Evolutionary conservation across 176 grass and related monocot species (phyloP).

Genomic region (Avena sativa): DNA sequence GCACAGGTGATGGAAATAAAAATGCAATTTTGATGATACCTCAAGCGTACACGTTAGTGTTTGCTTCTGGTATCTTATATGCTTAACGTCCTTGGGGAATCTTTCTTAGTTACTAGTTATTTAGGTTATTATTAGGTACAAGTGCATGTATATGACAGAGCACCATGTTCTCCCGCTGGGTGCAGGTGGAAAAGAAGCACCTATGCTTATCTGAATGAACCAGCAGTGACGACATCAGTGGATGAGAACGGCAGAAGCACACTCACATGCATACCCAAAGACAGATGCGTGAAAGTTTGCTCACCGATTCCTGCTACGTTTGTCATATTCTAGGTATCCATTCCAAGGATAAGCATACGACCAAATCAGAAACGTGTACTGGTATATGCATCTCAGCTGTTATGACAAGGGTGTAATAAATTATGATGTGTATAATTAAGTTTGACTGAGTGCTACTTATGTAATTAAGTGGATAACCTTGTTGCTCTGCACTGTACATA

Average conservation of each 20-base stretch:
- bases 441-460: not conserved
- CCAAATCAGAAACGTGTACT: slow-evolving; percentile 26
- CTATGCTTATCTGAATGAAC: slow-evolving; percentile 88
- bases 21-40: not conserved
- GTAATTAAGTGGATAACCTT: slow-evolving; percentile 22
- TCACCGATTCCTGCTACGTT: slow-evolving; percentile 32
- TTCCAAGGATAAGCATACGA: slow-evolving; percentile 13
- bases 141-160: slow-evolving; percentile 35
- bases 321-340: slow-evolving; percentile 38
- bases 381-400: slow-evolving; percentile 34
- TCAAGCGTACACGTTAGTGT: not conserved
- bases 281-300: slow-evolving; percentile 37
- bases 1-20: not conserved
- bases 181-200: slow-evolving; percentile 87
- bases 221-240: slow-evolving; percentile 62
- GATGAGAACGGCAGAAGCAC: slow-evolving; percentile 44
- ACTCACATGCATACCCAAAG: slow-evolving; percentile 58
- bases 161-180: slow-evolving; percentile 40
- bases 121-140: not conserved
- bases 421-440: slow-evolving; percentile 22
- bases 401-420: slow-evolving; percentile 38
- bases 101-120: not conserved
- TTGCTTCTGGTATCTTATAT: not conserved
- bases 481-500: not conserved
- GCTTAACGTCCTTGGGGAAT: not conserved